Conservation (phyloP, 352 stramenopile genomes). For the Phytophthora pseudosyringae region DNA sequence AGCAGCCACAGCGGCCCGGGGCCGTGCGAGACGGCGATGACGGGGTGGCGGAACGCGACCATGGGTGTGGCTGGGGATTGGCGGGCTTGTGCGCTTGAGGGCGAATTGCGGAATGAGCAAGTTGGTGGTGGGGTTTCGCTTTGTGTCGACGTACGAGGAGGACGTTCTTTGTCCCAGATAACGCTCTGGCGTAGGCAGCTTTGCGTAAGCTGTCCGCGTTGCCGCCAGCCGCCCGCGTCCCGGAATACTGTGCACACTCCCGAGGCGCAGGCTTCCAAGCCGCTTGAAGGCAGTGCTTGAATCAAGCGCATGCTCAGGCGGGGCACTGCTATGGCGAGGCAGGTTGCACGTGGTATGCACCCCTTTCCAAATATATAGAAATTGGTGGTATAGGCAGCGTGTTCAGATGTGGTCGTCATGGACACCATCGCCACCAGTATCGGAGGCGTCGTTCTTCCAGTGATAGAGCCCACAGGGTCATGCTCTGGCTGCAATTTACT, state of each 20-base stretch:
- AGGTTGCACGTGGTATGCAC: background rate
- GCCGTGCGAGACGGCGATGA: constrained; percentile 60
- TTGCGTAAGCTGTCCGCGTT: background rate
- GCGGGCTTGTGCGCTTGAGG: constrained; percentile 5
- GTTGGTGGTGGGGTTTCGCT: constrained; percentile 13
- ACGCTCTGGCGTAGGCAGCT: background rate
- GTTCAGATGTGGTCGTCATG: too few relatives aligned
- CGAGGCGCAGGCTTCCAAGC: too few relatives aligned
- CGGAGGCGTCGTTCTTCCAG: too few relatives aligned
- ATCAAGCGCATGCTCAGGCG: too few relatives aligned
- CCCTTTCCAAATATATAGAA: background rate
- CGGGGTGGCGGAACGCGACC: constrained; percentile 38
- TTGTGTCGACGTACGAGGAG: background rate
- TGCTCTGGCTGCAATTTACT: too few relatives aligned
- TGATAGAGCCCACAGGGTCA: too few relatives aligned
- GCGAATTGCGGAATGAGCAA: constrained; percentile 27
- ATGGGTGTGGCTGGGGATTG: constrained; percentile 4
- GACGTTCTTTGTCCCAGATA: constrained; percentile 13
- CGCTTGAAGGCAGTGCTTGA: too few relatives aligned
- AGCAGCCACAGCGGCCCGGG: constrained; percentile 62
- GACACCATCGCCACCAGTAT: too few relatives aligned
- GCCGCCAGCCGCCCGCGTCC: background rate
- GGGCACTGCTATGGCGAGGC: too few relatives aligned
- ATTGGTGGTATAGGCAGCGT: too few relatives aligned
- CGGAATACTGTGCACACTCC: background rate